phyloP scores from a whole-genome alignment of 495 filamentous ascomycete species.

The Tuber aestivum region DNA sequence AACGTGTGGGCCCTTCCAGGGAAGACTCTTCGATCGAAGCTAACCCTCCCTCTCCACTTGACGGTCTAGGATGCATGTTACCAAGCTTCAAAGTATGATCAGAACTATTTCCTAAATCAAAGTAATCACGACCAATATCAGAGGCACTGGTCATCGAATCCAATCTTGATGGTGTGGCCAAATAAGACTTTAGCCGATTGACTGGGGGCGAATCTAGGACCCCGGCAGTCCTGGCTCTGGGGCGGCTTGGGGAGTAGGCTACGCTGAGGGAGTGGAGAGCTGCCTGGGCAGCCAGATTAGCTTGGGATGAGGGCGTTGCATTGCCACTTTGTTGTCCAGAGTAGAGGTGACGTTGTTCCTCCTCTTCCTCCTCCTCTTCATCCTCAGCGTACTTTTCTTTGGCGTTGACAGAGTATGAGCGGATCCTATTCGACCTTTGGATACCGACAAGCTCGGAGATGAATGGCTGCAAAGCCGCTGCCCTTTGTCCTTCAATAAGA shows the following conservation, averaged over 20 bases:
- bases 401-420: constrained; percentile 96
- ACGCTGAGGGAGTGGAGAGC: constrained; percentile 90
- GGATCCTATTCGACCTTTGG: constrained; percentile 77
- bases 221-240: constrained; percentile 81
- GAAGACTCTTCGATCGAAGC: constrained; percentile 47
- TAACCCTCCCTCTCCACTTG: constrained; percentile 40
- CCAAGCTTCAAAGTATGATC: constrained; percentile 36
- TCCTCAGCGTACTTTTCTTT: constrained; percentile 95
- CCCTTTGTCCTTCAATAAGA: constrained; percentile 47
- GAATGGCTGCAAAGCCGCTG: constrained; percentile 58
- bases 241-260: constrained; percentile 72
- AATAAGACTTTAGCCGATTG: constrained; percentile 66
- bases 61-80: constrained; percentile 31
- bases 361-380: constrained; percentile 84
- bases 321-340: constrained; percentile 46
- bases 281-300: constrained; percentile 70
- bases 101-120: constrained; percentile 32
- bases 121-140: constrained; percentile 55
- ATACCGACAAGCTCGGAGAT: constrained; percentile 70
- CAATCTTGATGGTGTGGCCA: constrained; percentile 72
- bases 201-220: constrained; percentile 78
- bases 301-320: constrained; percentile 54
- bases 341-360: constrained; percentile 62
- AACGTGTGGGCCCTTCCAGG: constrained; percentile 83
- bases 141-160: constrained; percentile 77